Percentiles rank a stretch among this genome's conserved stretches.
Evolutionary conservation across 2,329 filamentous ascomycete species (phyloP).

Genomic region (Pleomassaria siparia): DNA sequence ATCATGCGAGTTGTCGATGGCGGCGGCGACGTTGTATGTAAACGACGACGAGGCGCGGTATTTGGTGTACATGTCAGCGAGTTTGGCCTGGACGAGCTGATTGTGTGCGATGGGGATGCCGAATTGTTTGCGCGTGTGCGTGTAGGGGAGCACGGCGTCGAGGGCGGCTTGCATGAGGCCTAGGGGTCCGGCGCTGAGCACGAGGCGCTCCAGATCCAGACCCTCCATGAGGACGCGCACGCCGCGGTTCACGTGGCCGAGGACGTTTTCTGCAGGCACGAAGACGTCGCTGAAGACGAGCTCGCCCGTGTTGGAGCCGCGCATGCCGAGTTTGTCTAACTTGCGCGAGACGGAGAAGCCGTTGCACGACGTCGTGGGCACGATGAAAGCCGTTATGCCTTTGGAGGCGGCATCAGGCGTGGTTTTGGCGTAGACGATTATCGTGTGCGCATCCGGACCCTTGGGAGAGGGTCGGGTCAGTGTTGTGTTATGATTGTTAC

Average conservation of each 20-base stretch:
- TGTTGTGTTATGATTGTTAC: neutral
- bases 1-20: constrained; percentile 61
- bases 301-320: constrained; percentile 94
- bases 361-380: constrained; percentile 67
- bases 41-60: constrained; percentile 81
- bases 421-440: constrained; percentile 98
- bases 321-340: constrained; percentile 97
- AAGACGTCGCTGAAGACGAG: constrained; percentile 89
- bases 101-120: constrained; percentile 83
- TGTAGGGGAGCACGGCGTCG: constrained; percentile 84
- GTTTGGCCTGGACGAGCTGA: constrained; percentile 87
- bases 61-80: constrained; percentile 98
- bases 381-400: constrained; percentile 93
- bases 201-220: constrained; percentile 88
- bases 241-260: constrained; percentile 78
- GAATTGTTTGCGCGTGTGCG: constrained; percentile 88
- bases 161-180: constrained; percentile 93
- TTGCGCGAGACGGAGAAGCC: constrained; percentile 89
- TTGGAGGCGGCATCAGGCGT: constrained; percentile 76
- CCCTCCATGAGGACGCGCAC: constrained; percentile 95
- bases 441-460: constrained; percentile 84
- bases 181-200: constrained; percentile 85
- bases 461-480: constrained; percentile 14
- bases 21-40: constrained; percentile 78
- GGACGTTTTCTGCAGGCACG: constrained; percentile 77